phyloP scores from a whole-genome alignment of 2,329 filamentous ascomycete species.

The Penicillium hordei region DNA sequence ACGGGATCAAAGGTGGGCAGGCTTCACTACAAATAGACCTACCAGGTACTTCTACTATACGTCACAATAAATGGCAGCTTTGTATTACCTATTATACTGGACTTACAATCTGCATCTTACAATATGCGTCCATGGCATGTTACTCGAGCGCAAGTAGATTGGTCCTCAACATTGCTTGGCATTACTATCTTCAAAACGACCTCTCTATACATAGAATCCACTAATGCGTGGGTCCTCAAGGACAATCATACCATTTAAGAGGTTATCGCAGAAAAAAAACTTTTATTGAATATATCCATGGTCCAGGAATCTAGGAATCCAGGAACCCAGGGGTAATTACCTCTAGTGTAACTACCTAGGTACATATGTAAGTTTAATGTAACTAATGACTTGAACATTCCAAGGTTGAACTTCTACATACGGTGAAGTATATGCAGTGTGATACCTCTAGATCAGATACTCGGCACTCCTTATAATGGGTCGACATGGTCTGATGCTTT shows the following conservation, averaged over 20 bases:
- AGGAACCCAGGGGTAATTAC: neutral
- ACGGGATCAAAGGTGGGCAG: neutral
- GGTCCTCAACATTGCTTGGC: neutral
- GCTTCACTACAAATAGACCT: neutral
- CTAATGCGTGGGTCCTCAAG: neutral
- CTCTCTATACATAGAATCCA: neutral
- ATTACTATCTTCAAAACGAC: neutral
- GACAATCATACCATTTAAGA: neutral
- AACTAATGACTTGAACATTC: too few species aligned
- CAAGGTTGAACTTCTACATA: neutral
- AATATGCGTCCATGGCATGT: neutral
- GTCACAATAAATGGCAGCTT: neutral
- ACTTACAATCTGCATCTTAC: neutral
- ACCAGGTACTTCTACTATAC: neutral
- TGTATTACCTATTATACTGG: neutral
- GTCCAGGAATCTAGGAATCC: neutral
- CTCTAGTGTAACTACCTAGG: neutral
- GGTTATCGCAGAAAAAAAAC: neutral
- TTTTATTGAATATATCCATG: neutral
- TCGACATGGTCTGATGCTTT: conserved; percentile 5
- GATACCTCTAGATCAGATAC: conserved; percentile 5
- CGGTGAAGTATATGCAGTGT: neutral
- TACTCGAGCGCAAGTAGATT: neutral
- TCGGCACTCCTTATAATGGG: neutral
- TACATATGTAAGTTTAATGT: too few species aligned